Percentiles rank a stretch among this genome's conserved stretches.
Conservation (phyloP, 1,139 yeast species). For the Suhomyces panamericanus region DNA sequence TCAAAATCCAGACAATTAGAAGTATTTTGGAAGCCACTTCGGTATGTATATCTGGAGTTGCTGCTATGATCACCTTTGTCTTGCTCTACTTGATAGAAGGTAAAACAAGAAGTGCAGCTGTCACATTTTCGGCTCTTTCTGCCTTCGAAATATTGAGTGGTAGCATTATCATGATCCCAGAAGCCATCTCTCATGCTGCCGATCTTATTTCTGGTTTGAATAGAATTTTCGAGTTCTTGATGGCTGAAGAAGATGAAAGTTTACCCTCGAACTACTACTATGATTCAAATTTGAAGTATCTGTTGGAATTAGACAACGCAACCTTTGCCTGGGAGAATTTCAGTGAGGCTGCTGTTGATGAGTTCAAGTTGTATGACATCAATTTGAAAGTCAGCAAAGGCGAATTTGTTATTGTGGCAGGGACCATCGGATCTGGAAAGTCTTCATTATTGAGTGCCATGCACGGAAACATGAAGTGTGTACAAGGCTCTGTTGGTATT, state of each 20-base stretch:
- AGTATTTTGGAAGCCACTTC: constrained; percentile 59
- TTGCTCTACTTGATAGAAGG: constrained; percentile 54
- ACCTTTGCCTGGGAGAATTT: constrained; percentile 66
- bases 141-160: constrained; percentile 59
- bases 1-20: constrained; percentile 51
- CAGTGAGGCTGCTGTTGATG: constrained; percentile 11
- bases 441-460: constrained; percentile 62
- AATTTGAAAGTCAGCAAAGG: constrained; percentile 49
- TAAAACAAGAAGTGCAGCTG: constrained; percentile 55
- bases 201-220: constrained; percentile 64
- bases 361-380: constrained; percentile 27
- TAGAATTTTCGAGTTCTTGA: constrained; percentile 56
- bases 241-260: constrained; percentile 24
- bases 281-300: constrained; percentile 16
- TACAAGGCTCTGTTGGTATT: constrained; percentile 47
- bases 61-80: constrained; percentile 71
- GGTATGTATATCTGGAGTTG: constrained; percentile 57
- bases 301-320: constrained; percentile 53
- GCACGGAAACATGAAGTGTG: constrained; percentile 57
- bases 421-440: constrained; percentile 72
- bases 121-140: constrained; percentile 72
- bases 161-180: constrained; percentile 59
- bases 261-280: background rate
- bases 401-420: constrained; percentile 66
- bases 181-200: constrained; percentile 61